phyloP scores from a whole-genome alignment of 495 filamentous ascomycete species.

The Chaetomidium leptoderma region DNA sequence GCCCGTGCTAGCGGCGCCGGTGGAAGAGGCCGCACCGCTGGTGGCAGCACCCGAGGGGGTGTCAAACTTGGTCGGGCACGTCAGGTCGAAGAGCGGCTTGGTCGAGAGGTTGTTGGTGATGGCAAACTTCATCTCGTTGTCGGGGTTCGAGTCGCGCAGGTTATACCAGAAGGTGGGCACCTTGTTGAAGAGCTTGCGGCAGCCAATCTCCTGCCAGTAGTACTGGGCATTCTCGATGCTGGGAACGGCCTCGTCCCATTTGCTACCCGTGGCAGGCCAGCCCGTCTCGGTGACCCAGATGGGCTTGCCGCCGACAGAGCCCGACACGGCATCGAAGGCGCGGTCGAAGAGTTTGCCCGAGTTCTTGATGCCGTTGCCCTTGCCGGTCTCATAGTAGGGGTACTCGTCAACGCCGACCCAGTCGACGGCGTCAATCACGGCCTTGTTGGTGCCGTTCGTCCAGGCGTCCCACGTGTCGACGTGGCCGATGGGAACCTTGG shows the following conservation, averaged over 20 bases:
- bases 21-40: constrained; percentile 15
- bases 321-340: constrained; percentile 35
- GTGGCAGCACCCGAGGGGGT: constrained; percentile 23
- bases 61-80: constrained; percentile 47
- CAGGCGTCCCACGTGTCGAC: constrained; percentile 50
- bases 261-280: constrained; percentile 43
- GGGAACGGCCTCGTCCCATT: constrained; percentile 54
- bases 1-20: constrained; percentile 24
- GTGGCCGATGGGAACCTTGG: constrained; percentile 45
- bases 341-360: constrained; percentile 38
- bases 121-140: constrained; percentile 43
- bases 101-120: constrained; percentile 50
- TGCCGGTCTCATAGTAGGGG: constrained; percentile 48
- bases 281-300: constrained; percentile 54
- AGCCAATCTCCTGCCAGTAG: constrained; percentile 70
- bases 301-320: constrained; percentile 37
- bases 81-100: constrained; percentile 56
- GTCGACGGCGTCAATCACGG: constrained; percentile 45
- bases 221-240: constrained; percentile 59
- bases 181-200: constrained; percentile 59
- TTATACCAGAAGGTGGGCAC: constrained; percentile 63
- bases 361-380: constrained; percentile 45
- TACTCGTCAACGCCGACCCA: constrained; percentile 50
- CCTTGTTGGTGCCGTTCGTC: constrained; percentile 44
- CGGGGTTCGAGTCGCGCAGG: constrained; percentile 45